These are phyloP conservation scores for Teratosphaeria nubilosa DNA, from an alignment of 2,329 filamentous ascomycete genomes.

Conservation along the genomic window DNA sequence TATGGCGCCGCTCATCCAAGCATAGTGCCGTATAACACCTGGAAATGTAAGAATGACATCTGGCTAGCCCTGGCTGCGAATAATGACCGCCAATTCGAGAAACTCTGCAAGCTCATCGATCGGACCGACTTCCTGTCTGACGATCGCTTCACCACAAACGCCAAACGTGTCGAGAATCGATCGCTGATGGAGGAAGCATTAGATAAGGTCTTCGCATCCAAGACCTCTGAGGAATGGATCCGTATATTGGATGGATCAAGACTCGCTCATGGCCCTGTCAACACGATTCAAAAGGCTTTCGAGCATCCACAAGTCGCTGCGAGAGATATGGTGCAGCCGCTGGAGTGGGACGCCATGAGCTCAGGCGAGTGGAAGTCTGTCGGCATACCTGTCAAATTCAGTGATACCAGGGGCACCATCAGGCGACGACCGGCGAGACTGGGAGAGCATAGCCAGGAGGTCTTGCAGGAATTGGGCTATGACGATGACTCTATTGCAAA, in stretches of 20 bases:
- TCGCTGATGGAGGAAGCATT: conserved; percentile 27
- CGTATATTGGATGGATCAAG: conserved; percentile 32
- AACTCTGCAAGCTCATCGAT: conserved; percentile 21
- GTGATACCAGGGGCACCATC: conserved; percentile 14
- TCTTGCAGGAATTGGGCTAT: conserved; percentile 7
- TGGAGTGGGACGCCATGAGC: conserved; percentile 14
- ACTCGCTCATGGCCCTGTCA: conserved; percentile 39
- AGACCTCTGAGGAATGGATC: conserved; percentile 34
- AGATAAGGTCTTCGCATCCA: conserved; percentile 24
- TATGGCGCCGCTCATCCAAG: conserved; percentile 39
- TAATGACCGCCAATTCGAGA: conserved; percentile 31
- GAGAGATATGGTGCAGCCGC: conserved; percentile 20
- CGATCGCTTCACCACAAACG: conserved; percentile 20
- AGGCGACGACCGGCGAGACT: conserved; percentile 15
- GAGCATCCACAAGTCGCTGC: conserved; percentile 32
- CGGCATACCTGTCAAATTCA: conserved; percentile 20
- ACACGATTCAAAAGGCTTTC: conserved; percentile 36
- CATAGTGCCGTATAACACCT: conserved; percentile 40
- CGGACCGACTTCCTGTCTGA: conserved; percentile 20
- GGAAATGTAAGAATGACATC: conserved; percentile 26
- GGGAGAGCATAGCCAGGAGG: conserved; percentile 20
- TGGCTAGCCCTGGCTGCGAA: conserved; percentile 12
- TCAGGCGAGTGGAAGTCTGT: conserved; percentile 18
- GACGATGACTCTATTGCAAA: not conserved
- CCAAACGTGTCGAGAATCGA: conserved; percentile 23